These are phyloP conservation scores for Passalora sequoiae DNA, from an alignment of 2,329 filamentous ascomycete genomes.

Conservation along the genomic window DNA sequence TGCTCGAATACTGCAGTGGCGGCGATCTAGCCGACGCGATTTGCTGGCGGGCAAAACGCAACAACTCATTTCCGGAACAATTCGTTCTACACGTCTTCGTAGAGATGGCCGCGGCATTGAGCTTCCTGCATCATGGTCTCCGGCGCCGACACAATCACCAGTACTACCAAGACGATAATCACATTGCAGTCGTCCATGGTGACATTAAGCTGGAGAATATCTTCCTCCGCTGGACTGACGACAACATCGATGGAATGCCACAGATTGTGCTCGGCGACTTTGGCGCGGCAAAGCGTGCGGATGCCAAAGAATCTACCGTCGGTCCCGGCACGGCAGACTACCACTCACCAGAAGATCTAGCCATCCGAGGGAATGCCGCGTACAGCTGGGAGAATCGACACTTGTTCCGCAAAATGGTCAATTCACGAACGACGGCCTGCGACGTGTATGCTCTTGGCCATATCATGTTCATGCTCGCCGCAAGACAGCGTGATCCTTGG, in stretches of 20 bases:
- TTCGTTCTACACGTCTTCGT: slow-evolving; percentile 20
- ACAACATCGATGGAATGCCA: slow-evolving; percentile 8
- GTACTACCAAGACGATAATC: slow-evolving; percentile 6
- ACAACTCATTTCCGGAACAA: slow-evolving; percentile 11
- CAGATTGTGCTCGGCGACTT: slow-evolving; percentile 18
- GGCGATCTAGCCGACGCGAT: slow-evolving; percentile 14
- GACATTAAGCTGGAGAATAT: slow-evolving; percentile 19
- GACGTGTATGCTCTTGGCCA: slow-evolving; percentile 22
- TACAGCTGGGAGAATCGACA: background rate
- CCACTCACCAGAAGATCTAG: slow-evolving; percentile 3
- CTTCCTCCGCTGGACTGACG: slow-evolving; percentile 14
- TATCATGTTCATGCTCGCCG: slow-evolving; percentile 16
- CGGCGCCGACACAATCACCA: slow-evolving; percentile 8
- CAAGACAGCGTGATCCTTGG: background rate
- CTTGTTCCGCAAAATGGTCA: background rate
- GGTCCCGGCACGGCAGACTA: slow-evolving; percentile 3
- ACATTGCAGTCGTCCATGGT: slow-evolving; percentile 14
- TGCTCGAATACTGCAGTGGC: slow-evolving; percentile 18
- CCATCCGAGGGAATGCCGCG: background rate
- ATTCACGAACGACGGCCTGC: slow-evolving; percentile 5
- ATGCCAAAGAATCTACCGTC: background rate
- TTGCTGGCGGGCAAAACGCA: slow-evolving; percentile 1
- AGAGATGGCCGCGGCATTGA: slow-evolving; percentile 13
- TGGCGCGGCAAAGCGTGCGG: slow-evolving; percentile 8
- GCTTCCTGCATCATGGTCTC: slow-evolving; percentile 17